Percentiles rank a stretch among this genome's conserved stretches.
Conservation (phyloP, 2,329 filamentous ascomycete genomes). For the Cercospora beticola region DNA sequence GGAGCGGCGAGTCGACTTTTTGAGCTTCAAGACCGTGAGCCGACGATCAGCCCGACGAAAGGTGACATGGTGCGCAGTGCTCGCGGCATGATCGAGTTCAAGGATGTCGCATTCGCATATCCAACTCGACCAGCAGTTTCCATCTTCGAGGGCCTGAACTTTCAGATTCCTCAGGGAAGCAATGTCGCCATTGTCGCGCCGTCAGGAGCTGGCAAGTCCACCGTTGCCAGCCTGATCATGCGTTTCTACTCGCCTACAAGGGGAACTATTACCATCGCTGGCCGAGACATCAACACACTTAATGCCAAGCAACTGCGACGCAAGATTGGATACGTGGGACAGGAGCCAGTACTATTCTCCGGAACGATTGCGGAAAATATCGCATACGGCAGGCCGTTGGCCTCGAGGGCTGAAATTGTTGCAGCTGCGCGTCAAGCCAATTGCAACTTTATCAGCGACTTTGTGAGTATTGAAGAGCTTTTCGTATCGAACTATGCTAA, state of each 20-base stretch:
- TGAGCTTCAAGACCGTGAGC: conserved; percentile 86
- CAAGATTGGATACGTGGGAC: conserved; percentile 90
- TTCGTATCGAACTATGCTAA: conserved; percentile 23
- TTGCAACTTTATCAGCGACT: conserved; percentile 94
- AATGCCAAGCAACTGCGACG: conserved; percentile 91
- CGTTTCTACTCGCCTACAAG: conserved; percentile 84
- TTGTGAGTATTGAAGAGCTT: conserved; percentile 53
- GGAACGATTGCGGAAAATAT: conserved; percentile 87
- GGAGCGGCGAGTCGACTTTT: conserved; percentile 95
- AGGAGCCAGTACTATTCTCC: conserved; percentile 91
- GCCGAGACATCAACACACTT: conserved; percentile 77
- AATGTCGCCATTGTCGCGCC: conserved; percentile 97
- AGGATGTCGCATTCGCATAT: conserved; percentile 83
- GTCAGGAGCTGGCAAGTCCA: conserved; percentile 94
- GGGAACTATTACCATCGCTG: conserved; percentile 79
- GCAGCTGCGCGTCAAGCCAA: conserved; percentile 87
- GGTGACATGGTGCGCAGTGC: conserved; percentile 78
- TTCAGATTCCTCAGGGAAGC: conserved; percentile 86
- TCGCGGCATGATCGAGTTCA: conserved; percentile 83
- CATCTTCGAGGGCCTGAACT: conserved; percentile 86
- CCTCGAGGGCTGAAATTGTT: conserved; percentile 77
- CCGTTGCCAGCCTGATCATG: conserved; percentile 84
- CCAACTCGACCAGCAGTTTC: conserved; percentile 87
- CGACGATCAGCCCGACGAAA: conserved; percentile 82
- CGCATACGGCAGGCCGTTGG: conserved; percentile 79